Evolutionary conservation across 352 stramenopile species (phyloP), one percentile per base, ranked within the genome.

Genomic region (Pythium grandisporangium): DNA sequence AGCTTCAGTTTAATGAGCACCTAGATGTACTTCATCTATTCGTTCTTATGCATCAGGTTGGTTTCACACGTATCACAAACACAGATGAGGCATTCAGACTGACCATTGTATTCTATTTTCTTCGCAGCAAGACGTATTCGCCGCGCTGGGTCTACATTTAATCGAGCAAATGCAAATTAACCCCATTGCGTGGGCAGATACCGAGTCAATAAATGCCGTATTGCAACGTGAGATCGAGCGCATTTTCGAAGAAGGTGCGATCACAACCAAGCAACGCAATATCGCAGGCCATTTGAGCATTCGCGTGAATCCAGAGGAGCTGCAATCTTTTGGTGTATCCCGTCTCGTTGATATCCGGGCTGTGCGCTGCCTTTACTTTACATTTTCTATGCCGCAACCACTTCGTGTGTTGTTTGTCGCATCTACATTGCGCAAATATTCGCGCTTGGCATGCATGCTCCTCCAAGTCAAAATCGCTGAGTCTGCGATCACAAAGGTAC

Each of bases 31-130:
- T 87, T 25, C 63, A 70, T 11, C 53, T 65, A 38, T 83, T 79
- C 34, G 64, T 87, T 6, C 61, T 87, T n/a, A 84, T 87, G 70
- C 66, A 73, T 36, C 68, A 84, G 73, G 73, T 86, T 60, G 13
- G 16, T 29, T 26, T 1, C 3, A 4, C 8, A 17, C 25, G 30
- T 45, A 16, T 34, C 37, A 11, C 24, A 51, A 21, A 30, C 42
- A 30, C 37, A 26, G 21, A 47, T 34, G 13, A 24, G 24, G 16
- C 35, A 22, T 48, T 12, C 25, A 17, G n/a, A 27, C 10, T 48
- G 25, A 34, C 1, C 23, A 11, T 23, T 27, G n/a, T 5, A 25
- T n/a, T 26, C 3, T 32, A 4, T 2, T 40, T n/a, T 7, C 6
- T 32, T 19, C 26, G 23, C 44, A 87, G 71, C 71, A 87, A 87